These are phyloP conservation scores for Orobanche coerulescens DNA, from an alignment of 257 asterid genomes.

Conservation along the genomic window DNA sequence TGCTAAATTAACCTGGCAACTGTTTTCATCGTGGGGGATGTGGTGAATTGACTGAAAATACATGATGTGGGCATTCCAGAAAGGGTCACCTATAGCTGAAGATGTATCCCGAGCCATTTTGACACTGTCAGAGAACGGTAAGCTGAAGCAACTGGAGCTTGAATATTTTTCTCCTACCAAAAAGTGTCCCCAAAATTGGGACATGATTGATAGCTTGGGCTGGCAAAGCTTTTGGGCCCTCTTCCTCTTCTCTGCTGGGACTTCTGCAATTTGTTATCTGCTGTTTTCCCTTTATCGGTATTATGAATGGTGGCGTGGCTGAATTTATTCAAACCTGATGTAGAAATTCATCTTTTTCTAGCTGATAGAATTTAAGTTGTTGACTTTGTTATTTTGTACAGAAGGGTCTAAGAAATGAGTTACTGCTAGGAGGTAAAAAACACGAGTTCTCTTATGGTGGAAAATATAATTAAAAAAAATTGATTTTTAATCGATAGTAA, in stretches of 20 bases:
- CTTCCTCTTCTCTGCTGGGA: constrained; percentile 4
- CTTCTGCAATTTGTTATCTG: not conserved
- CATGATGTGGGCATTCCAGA: constrained; percentile 1
- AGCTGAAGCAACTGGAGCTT: not conserved
- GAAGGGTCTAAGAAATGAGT: too few species aligned
- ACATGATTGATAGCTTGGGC: not conserved
- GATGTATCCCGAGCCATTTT: constrained; percentile 1
- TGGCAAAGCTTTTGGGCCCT: constrained; percentile 11
- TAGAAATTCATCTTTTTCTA: too few species aligned
- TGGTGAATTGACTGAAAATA: too few species aligned
- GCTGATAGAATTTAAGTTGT: too few species aligned
- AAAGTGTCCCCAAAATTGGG: not conserved
- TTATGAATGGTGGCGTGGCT: not conserved
- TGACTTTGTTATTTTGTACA: too few species aligned
- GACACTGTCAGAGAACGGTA: constrained; percentile 4
- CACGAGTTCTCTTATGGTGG: too few species aligned
- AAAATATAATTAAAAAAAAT: too few species aligned
- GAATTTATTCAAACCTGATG: too few species aligned
- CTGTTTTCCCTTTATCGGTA: not conserved
- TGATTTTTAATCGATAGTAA: too few species aligned
- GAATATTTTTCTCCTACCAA: not conserved
- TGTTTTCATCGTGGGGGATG: too few species aligned
- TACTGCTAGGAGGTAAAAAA: too few species aligned
- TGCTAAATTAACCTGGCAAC: not conserved
- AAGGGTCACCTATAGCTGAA: constrained; percentile 4